Percentiles rank a stretch among this genome's conserved stretches.
These are phyloP conservation scores for Debaryomyces psychrophilus DNA, from an alignment of 1,139 yeast genomes.

Conservation along the genomic window DNA sequence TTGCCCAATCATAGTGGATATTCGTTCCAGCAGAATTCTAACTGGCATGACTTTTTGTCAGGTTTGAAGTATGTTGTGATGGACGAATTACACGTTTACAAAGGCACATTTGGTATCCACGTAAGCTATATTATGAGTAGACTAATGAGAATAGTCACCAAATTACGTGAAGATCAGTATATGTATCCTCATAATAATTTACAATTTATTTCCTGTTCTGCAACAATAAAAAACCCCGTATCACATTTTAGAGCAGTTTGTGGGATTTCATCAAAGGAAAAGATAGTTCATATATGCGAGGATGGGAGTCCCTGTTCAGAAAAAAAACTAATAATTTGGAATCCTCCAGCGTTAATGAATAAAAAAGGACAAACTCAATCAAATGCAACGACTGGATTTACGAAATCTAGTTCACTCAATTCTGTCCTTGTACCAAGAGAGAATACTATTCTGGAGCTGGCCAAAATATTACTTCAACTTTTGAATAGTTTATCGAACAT, in stretches of 20 bases:
- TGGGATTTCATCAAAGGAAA: constrained; percentile 52
- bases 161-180: constrained; percentile 11
- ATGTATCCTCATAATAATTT: constrained; percentile 25
- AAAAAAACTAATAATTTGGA: constrained; percentile 79
- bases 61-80: constrained; percentile 75
- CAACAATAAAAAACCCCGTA: constrained; percentile 78
- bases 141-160: constrained; percentile 33
- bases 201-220: constrained; percentile 86
- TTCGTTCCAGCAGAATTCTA: constrained; percentile 18
- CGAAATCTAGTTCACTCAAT: constrained; percentile 16
- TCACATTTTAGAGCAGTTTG: constrained; percentile 73
- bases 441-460: constrained; percentile 74
- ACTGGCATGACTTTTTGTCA: constrained; percentile 72
- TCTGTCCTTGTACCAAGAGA: constrained; percentile 52
- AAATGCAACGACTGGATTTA: constrained; percentile 10
- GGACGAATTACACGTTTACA: constrained; percentile 89
- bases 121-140: constrained; percentile 86
- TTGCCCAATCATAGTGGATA: constrained; percentile 64
- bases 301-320: constrained; percentile 92
- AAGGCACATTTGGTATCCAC: constrained; percentile 89
- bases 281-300: constrained; percentile 55
- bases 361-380: constrained; percentile 50
- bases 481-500: constrained; percentile 52
- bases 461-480: constrained; percentile 67
- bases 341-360: constrained; percentile 69